Evolutionary conservation across 2,329 filamentous ascomycete genomes (phyloP).

Genomic region (Metarhizium humberi): DNA sequence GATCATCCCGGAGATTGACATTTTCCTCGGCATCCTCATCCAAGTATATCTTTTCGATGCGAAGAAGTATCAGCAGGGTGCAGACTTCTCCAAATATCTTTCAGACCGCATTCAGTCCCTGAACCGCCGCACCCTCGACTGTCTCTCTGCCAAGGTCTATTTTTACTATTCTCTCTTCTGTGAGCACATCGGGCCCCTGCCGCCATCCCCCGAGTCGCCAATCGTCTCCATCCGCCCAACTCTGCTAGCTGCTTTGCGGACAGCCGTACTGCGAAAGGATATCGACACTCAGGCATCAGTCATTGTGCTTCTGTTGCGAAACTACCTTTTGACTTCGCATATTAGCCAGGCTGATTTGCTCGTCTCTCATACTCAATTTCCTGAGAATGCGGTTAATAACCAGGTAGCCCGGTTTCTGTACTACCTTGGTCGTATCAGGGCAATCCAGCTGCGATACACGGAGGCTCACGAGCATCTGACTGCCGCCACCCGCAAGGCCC

Average conservation of each 20-base stretch:
- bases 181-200: slow-evolving; percentile 79
- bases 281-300: slow-evolving; percentile 95
- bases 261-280: slow-evolving; percentile 93
- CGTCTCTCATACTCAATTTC: slow-evolving; percentile 92
- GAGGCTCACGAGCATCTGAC: slow-evolving; percentile 92
- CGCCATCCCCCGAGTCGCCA: slow-evolving; percentile 80
- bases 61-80: slow-evolving; percentile 71
- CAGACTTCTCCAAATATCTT: slow-evolving; percentile 74
- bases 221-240: slow-evolving; percentile 79
- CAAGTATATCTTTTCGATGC: slow-evolving; percentile 86
- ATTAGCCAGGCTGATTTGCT: slow-evolving; percentile 94
- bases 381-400: slow-evolving; percentile 89
- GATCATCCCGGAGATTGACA: slow-evolving; percentile 74
- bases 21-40: slow-evolving; percentile 77
- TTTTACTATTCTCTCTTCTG: slow-evolving; percentile 97
- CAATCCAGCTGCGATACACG: slow-evolving; percentile 93
- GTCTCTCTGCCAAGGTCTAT: slow-evolving; percentile 89
- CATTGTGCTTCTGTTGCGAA: slow-evolving; percentile 88
- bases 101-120: slow-evolving; percentile 77
- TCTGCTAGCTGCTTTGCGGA: slow-evolving; percentile 80
- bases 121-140: slow-evolving; percentile 90
- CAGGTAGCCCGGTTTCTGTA: slow-evolving; percentile 96
- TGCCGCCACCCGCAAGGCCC: slow-evolving; percentile 89
- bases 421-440: slow-evolving; percentile 92
- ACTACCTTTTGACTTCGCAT: slow-evolving; percentile 92